Percentiles rank a stretch among this genome's conserved stretches.
Conservation (phyloP, 768 basidiomycete species). For the Agrocybe pediades region DNA sequence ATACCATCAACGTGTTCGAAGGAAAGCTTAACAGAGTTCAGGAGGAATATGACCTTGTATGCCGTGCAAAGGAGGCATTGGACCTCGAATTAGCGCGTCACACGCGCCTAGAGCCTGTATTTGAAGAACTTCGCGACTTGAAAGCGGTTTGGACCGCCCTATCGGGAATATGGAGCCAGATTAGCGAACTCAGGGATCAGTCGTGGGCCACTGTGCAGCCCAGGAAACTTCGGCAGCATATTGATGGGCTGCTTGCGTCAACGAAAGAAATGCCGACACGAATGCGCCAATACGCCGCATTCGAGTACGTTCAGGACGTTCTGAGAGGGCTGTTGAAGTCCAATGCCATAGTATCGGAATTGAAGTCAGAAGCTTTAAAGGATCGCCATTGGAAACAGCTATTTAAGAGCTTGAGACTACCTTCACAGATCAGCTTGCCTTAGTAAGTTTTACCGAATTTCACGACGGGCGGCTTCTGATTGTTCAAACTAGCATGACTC, state of each 20-base stretch:
- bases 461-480: conserved; percentile 5
- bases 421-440: conserved; percentile 74
- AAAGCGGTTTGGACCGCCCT: conserved; percentile 99
- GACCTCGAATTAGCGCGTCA: conserved; percentile 90
- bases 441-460: conserved; percentile 45
- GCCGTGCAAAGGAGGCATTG: conserved; percentile 95
- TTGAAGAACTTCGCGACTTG: conserved; percentile 93
- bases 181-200: conserved; percentile 84
- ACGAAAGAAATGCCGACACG: conserved; percentile 99
- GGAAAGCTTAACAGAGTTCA: conserved; percentile 85
- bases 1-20: conserved; percentile 94
- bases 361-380: conserved; percentile 96
- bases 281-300: conserved; percentile 99
- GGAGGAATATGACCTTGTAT: conserved; percentile 95
- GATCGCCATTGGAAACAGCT: conserved; percentile 98
- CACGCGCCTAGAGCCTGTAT: conserved; percentile 89
- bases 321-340: conserved; percentile 86
- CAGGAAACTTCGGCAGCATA: conserved; percentile 90
- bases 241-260: conserved; percentile 88
- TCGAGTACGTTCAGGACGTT: conserved; percentile 95
- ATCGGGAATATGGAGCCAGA: conserved; percentile 95
- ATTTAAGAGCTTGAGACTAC: conserved; percentile 83
- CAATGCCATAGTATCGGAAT: conserved; percentile 86
- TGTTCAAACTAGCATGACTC: conserved; percentile 70
- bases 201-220: conserved; percentile 93